Base-by-base conservation (phyloP, 805 yeast genomes). In the Yamadazyma phyllophila region DNA sequence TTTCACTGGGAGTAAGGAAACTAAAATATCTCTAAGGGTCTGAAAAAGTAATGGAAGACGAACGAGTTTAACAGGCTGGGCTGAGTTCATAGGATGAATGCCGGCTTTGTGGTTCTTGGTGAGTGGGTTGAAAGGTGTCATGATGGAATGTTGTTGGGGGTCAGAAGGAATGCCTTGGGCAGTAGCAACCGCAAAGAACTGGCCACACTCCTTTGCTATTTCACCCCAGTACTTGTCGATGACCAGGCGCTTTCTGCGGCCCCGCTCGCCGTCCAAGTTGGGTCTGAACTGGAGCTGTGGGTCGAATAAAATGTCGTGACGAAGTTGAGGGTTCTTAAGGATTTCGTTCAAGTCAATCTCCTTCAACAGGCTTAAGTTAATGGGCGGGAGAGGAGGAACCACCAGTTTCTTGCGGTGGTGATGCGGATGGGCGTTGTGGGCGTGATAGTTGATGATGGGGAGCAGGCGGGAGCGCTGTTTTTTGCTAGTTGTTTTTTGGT, bases 291-390 rank as follows among this genome's bases (percentile, higher is more conserved):
- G 96, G 48, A 91, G 72, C 59, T 87, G 88, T 13, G 97, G 95
- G 67, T 91, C 97, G 61, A 91, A 91, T 11, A 89, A 74, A 44
- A 92, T 88, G 62, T 92, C 98, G 64, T 91, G 98, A 52, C 98
- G 78, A 46, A 91, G 71, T 62, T 89, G 96, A 3, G 96, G 96
- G 65, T 91, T 91, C 60, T 87, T 88, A 54, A 91, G 74, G 43
- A 92, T 91, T 60, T 89, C 96, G 50, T 86, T 86, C 38, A 91
- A 67, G 58, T 91, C 97, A 47, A 91, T 86, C 61, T 89, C 97
- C 55, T 84, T 82, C 53, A 91, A 74, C 27, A 89, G 81, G 58
- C 83, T 90, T 40, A 88, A 67, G 65, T 86, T 87, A 39, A 88
- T 88, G 1, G 97, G 97, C 3, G 96, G 96, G 40, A 83, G 62